phyloP scores from a whole-genome alignment of 2,329 filamentous ascomycete species.

The Pseudogymnoascus sp. region DNA sequence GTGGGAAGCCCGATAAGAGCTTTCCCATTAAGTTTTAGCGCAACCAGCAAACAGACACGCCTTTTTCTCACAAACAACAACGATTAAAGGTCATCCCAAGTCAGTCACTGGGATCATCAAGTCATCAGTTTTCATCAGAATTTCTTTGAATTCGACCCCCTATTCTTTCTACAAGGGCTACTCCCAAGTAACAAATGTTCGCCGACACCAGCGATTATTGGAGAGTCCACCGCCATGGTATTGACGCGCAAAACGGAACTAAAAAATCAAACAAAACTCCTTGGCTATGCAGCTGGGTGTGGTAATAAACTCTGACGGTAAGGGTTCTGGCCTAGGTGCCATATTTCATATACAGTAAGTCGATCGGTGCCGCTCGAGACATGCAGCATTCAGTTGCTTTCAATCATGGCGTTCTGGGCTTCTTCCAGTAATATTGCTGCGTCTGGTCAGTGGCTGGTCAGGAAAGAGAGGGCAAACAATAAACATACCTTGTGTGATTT shows the following conservation, averaged over 20 bases:
- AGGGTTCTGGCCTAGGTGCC: neutral
- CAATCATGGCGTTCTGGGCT: conserved; percentile 47
- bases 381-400: conserved; percentile 15
- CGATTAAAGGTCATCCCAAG: neutral
- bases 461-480: conserved; percentile 2
- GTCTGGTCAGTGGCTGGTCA: neutral
- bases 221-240: conserved; percentile 2
- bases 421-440: conserved; percentile 65
- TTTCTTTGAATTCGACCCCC: neutral
- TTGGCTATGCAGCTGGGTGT: conserved; percentile 1
- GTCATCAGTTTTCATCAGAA: neutral
- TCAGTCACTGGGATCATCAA: neutral
- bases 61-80: neutral
- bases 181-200: neutral
- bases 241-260: neutral
- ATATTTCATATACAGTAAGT: conserved; percentile 7
- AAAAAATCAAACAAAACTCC: conserved; percentile 5
- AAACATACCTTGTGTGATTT: conserved; percentile 89
- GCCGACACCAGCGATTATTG: neutral
- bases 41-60: neutral
- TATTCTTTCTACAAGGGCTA: conserved; percentile 1
- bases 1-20: conserved; percentile 1
- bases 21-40: neutral
- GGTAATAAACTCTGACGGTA: conserved; percentile 5
- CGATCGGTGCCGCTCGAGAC: neutral